A percentile compares a stretch with the other conserved stretches of the same genome.
These are phyloP conservation scores for Wickerhamiella azyma DNA, from an alignment of 805 yeast species.

Conservation along the genomic window DNA sequence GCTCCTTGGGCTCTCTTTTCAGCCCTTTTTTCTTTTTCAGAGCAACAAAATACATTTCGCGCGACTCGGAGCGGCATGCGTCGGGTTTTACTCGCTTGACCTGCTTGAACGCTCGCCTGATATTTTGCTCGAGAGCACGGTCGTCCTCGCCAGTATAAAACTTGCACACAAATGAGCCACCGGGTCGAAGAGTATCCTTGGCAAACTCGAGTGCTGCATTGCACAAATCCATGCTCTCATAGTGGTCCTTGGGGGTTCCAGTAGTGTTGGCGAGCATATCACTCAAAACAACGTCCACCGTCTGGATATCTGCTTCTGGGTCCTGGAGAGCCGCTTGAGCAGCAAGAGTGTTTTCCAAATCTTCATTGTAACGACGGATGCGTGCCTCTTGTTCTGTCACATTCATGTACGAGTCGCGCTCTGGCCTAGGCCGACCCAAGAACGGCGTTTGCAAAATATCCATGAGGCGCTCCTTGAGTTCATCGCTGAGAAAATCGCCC, in stretches of 20 bases:
- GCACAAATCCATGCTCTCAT: constrained; percentile 77
- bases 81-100: constrained; percentile 67
- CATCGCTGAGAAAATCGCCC: constrained; percentile 62
- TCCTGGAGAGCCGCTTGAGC: not conserved
- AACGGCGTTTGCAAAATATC: constrained; percentile 18
- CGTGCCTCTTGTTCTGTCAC: constrained; percentile 7
- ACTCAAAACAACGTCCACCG: constrained; percentile 57
- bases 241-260: constrained; percentile 75
- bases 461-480: constrained; percentile 26
- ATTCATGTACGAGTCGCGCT: not conserved
- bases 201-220: constrained; percentile 79
- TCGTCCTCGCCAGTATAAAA: constrained; percentile 79
- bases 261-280: constrained; percentile 90
- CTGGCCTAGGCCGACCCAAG: constrained; percentile 18
- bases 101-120: constrained; percentile 43
- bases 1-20: not conserved
- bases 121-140: constrained; percentile 40
- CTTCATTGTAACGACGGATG: constrained; percentile 17
- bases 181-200: constrained; percentile 49
- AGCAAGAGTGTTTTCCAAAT: constrained; percentile 17
- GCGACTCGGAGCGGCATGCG: constrained; percentile 66
- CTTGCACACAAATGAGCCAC: constrained; percentile 71
- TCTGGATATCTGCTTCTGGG: constrained; percentile 17
- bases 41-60: constrained; percentile 72
- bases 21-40: constrained; percentile 27